phyloP scores from a whole-genome alignment of 306 rosid species.

The cucumber (Cucumis sativus) region Cucumber_9930_V3 NC_026659.2:4386501-4387000 shows the following conservation, averaged over 20 bases:
- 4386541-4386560: not conserved
- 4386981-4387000: constrained; percentile 42
- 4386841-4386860: not conserved
- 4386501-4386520: not conserved
- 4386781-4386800: not conserved
- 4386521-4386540: not conserved
- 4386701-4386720: not conserved
- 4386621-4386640: not conserved
- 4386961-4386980: constrained; percentile 53
- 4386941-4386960: constrained; percentile 72
- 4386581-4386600: not conserved
- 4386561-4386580: not conserved
- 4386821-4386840: not conserved
- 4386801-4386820: not conserved
- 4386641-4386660: not conserved
- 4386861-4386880: not conserved
- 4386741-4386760: not conserved
- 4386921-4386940: constrained; percentile 18
- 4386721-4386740: not conserved
- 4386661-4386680: not conserved
- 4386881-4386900: not conserved
- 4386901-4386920: not conserved
- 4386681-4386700: not conserved
- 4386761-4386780: not conserved
- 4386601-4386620: not conserved